Evolutionary conservation across 129 eudicot genomes (phyloP).

Genomic region (Glebionis coronaria): DNA sequence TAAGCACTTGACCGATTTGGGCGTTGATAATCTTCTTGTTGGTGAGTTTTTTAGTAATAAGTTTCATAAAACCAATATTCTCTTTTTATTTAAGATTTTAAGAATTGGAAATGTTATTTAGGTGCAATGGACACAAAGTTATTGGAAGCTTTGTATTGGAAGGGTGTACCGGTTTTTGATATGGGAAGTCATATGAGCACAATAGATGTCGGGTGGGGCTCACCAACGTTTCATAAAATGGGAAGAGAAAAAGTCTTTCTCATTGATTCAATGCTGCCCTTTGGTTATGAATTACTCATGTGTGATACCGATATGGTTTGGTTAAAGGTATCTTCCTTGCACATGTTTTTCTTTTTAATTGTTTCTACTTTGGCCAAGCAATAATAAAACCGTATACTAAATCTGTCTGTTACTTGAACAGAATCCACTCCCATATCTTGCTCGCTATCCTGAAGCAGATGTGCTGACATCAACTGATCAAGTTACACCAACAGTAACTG

Average conservation of each 20-base stretch:
- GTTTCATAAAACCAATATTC: background rate
- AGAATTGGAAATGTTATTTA: constrained; percentile 17
- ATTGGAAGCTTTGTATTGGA: constrained; percentile 95
- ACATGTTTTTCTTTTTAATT: background rate
- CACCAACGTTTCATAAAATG: constrained; percentile 93
- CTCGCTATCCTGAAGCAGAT: constrained; percentile 97
- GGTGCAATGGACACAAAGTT: constrained; percentile 99
- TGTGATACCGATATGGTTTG: constrained; percentile 99
- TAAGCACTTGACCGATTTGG: constrained; percentile 85
- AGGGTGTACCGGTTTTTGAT: constrained; percentile 95
- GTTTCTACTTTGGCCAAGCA: no score
- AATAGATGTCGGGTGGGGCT: constrained; percentile 95
- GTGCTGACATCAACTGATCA: constrained; percentile 91
- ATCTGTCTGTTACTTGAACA: constrained; percentile 35
- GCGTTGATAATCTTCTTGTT: constrained; percentile 79
- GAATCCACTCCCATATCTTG: constrained; percentile 96
- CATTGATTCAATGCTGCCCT: constrained; percentile 80
- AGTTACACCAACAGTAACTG: constrained; percentile 85
- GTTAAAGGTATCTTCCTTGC: constrained; percentile 69
- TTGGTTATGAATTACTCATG: constrained; percentile 88
- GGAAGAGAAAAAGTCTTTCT: constrained; percentile 92
- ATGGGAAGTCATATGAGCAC: constrained; percentile 99
- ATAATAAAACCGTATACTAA: no score
- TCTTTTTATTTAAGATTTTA: background rate
- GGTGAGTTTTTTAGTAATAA: constrained; percentile 46